phyloP scores from a whole-genome alignment of 139 green algal species.

The Pycnococcus provasolii region DNA sequence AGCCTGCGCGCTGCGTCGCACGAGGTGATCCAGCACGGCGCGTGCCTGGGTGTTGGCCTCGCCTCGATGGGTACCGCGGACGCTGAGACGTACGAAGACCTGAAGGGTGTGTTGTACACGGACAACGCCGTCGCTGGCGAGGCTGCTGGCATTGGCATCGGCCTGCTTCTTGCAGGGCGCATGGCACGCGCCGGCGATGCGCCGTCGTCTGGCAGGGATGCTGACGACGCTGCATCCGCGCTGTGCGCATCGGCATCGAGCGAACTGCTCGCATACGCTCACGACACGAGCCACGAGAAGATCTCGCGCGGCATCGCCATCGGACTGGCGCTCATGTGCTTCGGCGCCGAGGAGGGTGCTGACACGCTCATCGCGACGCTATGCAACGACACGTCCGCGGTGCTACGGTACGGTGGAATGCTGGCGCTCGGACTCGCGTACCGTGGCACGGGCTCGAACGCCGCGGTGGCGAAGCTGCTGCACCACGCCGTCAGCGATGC shows the following conservation, averaged over 20 bases:
- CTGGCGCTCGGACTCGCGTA: slow-evolving; percentile 87
- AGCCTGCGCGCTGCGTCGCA: slow-evolving; percentile 60
- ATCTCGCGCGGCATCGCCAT: slow-evolving; percentile 76
- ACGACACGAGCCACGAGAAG: slow-evolving; percentile 94
- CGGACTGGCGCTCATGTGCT: slow-evolving; percentile 78
- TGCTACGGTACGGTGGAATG: slow-evolving; percentile 90
- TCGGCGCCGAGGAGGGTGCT: slow-evolving; percentile 83
- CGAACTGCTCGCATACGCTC: slow-evolving; percentile 91
- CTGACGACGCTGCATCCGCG: slow-evolving; percentile 11
- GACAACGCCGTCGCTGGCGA: slow-evolving; percentile 70
- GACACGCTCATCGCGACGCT: slow-evolving; percentile 85
- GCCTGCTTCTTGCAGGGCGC: slow-evolving; percentile 64
- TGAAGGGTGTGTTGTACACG: slow-evolving; percentile 76
- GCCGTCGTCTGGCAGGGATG: slow-evolving; percentile 38
- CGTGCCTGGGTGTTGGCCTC: slow-evolving; percentile 88
- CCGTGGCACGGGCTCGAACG: slow-evolving; percentile 85
- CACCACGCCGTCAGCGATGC: slow-evolving; percentile 93
- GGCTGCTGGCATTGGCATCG: slow-evolving; percentile 78
- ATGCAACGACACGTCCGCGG: slow-evolving; percentile 61
- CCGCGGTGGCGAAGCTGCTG: slow-evolving; percentile 86
- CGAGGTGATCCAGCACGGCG: slow-evolving; percentile 91
- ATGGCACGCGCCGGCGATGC: background rate
- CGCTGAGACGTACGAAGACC: slow-evolving; percentile 81
- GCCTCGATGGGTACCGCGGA: slow-evolving; percentile 71
- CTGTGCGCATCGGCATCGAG: slow-evolving; percentile 36